These are phyloP conservation scores for Xylaria arbuscula DNA, from an alignment of 2,329 filamentous ascomycete species.

Conservation along the genomic window DNA sequence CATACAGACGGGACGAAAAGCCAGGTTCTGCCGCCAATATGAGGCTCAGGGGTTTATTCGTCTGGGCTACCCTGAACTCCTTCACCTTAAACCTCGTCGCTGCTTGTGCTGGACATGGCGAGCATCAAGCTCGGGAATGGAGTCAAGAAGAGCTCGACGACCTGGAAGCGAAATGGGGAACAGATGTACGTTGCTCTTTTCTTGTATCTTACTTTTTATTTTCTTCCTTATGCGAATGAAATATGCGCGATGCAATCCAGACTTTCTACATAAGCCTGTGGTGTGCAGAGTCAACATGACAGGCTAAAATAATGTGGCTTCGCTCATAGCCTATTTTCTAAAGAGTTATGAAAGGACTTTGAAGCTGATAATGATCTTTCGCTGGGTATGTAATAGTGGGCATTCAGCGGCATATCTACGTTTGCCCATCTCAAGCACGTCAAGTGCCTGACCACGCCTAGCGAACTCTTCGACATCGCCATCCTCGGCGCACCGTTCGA, in stretches of 20 bases:
- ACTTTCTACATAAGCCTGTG: neutral
- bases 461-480: constrained; percentile 74
- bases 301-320: neutral
- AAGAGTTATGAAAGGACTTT: neutral
- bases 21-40: constrained; percentile 36
- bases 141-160: constrained; percentile 63
- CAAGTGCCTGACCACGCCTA: constrained; percentile 75
- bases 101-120: constrained; percentile 50
- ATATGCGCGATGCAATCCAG: too few species aligned
- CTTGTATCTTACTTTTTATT: constrained; percentile 9
- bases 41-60: constrained; percentile 42
- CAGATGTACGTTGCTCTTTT: constrained; percentile 58
- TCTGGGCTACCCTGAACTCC: constrained; percentile 46
- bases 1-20: constrained; percentile 1
- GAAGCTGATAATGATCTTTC: constrained; percentile 22
- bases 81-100: constrained; percentile 42
- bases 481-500: constrained; percentile 80
- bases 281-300: neutral
- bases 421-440: constrained; percentile 78
- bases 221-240: neutral
- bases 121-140: constrained; percentile 56
- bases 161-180: constrained; percentile 67
- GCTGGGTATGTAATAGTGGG: constrained; percentile 56
- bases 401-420: constrained; percentile 78
- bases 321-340: neutral